Evolutionary conservation across 1,284 basidiomycete genomes (phyloP).

Genomic region (Trichosporon sp.): DNA sequence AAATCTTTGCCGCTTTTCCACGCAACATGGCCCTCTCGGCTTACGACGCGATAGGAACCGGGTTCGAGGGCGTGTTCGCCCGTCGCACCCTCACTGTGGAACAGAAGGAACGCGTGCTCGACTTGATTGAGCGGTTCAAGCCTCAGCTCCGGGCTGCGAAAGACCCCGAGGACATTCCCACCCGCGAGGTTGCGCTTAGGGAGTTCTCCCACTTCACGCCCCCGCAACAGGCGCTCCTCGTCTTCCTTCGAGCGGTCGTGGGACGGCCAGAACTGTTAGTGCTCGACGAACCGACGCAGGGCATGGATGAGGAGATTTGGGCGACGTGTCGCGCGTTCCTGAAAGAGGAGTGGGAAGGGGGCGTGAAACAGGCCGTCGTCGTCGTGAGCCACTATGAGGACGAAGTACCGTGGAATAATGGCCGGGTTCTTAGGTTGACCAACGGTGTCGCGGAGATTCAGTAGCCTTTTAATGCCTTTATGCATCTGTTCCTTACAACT

Average conservation of each 20-base stretch:
- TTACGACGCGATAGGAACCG: constrained; percentile 77
- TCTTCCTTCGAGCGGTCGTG: constrained; percentile 83
- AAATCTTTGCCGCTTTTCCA: constrained; percentile 89
- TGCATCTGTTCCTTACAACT: not conserved
- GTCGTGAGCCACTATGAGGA: constrained; percentile 87
- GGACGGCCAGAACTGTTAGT: constrained; percentile 68
- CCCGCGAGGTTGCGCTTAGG: constrained; percentile 38
- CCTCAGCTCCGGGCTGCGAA: constrained; percentile 34
- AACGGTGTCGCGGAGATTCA: constrained; percentile 35
- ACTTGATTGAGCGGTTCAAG: constrained; percentile 65
- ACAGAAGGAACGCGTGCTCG: constrained; percentile 56
- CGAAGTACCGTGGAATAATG: constrained; percentile 62
- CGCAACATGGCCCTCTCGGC: constrained; percentile 70
- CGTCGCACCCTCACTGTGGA: constrained; percentile 60
- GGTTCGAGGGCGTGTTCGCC: constrained; percentile 77
- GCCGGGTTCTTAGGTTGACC: constrained; percentile 39
- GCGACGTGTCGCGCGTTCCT: constrained; percentile 67
- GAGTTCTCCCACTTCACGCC: constrained; percentile 66
- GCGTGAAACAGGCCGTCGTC: constrained; percentile 69
- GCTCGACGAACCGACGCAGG: constrained; percentile 86
- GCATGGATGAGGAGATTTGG: constrained; percentile 81
- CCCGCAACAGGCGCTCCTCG: constrained; percentile 74
- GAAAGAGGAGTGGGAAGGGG: constrained; percentile 60
- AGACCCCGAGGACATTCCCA: constrained; percentile 39
- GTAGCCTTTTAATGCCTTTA: not conserved